phyloP scores from a whole-genome alignment of 2,329 filamentous ascomycete genomes.

The Cladosporium sp. region DNA sequence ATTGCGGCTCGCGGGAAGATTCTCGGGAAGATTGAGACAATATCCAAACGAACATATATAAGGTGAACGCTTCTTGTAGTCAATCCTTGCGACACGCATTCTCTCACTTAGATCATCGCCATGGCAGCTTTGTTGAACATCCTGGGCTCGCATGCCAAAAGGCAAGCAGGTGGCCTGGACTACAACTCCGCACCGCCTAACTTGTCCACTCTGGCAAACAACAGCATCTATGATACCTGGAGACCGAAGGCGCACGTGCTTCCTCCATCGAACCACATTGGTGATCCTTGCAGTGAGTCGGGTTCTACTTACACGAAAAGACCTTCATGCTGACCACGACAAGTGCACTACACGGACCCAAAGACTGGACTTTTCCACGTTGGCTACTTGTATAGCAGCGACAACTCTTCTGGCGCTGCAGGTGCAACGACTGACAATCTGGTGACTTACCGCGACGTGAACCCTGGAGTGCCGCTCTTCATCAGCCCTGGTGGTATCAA shows the following conservation, averaged over 20 bases:
- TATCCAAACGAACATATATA: slow-evolving; percentile 4
- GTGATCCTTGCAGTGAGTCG: slow-evolving; percentile 17
- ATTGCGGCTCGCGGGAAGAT: background rate
- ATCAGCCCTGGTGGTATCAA: slow-evolving; percentile 44
- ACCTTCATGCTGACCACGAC: slow-evolving; percentile 21
- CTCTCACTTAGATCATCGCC: background rate
- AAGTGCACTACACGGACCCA: slow-evolving; percentile 50
- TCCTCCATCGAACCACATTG: slow-evolving; percentile 45
- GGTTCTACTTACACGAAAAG: background rate
- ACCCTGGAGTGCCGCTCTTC: slow-evolving; percentile 31
- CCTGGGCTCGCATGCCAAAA: slow-evolving; percentile 1
- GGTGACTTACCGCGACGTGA: slow-evolving; percentile 45
- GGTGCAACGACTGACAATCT: slow-evolving; percentile 47
- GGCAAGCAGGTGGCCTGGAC: slow-evolving; percentile 20
- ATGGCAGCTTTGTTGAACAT: slow-evolving; percentile 8
- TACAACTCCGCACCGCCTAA: slow-evolving; percentile 45
- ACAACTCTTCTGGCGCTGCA: slow-evolving; percentile 25
- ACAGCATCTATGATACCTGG: slow-evolving; percentile 33
- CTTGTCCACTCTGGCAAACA: slow-evolving; percentile 44
- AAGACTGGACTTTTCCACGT: slow-evolving; percentile 49
- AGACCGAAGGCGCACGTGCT: slow-evolving; percentile 46
- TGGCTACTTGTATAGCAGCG: slow-evolving; percentile 43
- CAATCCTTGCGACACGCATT: background rate
- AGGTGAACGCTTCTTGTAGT: background rate
- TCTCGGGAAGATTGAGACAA: background rate